Evolutionary conservation across 495 filamentous ascomycete species (phyloP), one percentile per base, ranked within the genome.

Genomic region (Aspergillus carlsbadensis): DNA sequence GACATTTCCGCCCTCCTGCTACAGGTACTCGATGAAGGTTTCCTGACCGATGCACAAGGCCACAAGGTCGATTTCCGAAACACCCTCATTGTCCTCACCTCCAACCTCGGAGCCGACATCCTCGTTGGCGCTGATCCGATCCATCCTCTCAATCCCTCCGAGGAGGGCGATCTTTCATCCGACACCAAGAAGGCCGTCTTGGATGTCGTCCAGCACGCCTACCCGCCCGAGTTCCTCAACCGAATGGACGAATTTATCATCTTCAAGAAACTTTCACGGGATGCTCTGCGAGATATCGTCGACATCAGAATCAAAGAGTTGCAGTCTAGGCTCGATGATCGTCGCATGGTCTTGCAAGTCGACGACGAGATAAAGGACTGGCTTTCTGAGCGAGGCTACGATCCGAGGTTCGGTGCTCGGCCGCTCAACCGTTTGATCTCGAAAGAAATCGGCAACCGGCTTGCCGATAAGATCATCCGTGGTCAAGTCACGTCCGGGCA

Each of bases 11-110:
- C 92, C 0, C 75, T 98, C n/a, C 83, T 98, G 5, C 82, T 98
- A 1, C 94, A 98, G 62, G 94, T 98, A 1, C 83, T 98, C 0
- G 94, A 98, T 72, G 94, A 98, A 69, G 94, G 93, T 11, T 97
- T 93, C 76, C 80, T 98, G 22, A 96, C 94, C 5, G 94, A 98
- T 69, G 81, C 91, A 3, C 93, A 98, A 69, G 94, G 94, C 34
- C 94, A 96, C 73, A 95, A 92, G 64, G 85, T 98, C 44, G 94
- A 98, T 67, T 98, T 98, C 77, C 80, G 90, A 31, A 96, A 96
- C 67, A 97, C 93, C 14, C 86, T 98, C 59, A 96, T 98, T 63
- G 93, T 98, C 0, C 79, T 98, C 34, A 97, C 94, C 0, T 96
- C 91, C 24, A 98, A 98, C 69, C 85, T 98, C 36, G 92, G 63